A percentile compares a stretch with the other conserved stretches of the same genome.
Evolutionary conservation across 2,329 filamentous ascomycete genomes (phyloP).

Genomic region (Ramularia collo-cygni): DNA sequence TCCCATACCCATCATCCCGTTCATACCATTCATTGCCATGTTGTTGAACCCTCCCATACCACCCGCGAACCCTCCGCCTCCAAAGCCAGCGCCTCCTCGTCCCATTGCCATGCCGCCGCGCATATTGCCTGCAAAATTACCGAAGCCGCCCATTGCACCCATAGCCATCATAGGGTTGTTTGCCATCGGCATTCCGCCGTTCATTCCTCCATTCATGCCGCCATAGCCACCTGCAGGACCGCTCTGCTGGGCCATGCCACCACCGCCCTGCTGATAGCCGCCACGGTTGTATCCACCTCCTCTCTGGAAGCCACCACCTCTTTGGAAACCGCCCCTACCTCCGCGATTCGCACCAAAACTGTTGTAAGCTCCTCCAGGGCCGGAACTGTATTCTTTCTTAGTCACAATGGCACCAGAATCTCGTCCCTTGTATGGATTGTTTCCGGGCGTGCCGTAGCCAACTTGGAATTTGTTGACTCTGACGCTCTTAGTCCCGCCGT

Average conservation of each 20-base stretch:
- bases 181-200: slow-evolving; percentile 7
- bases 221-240: slow-evolving; percentile 12
- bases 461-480: slow-evolving; percentile 70
- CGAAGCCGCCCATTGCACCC: slow-evolving; percentile 13
- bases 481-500: slow-evolving; percentile 8
- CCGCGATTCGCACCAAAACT: slow-evolving; percentile 38
- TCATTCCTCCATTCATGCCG: slow-evolving; percentile 19
- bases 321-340: slow-evolving; percentile 44
- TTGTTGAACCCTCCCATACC: slow-evolving; percentile 32
- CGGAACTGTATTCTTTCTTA: slow-evolving; percentile 28
- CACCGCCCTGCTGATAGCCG: slow-evolving; percentile 14
- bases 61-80: slow-evolving; percentile 21
- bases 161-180: slow-evolving; percentile 16
- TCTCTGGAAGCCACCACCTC: slow-evolving; percentile 26
- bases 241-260: slow-evolving; percentile 13
- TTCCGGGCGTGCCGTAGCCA: slow-evolving; percentile 10
- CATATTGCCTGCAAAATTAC: slow-evolving; percentile 24
- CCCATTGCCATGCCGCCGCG: slow-evolving; percentile 22
- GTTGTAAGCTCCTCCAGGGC: slow-evolving; percentile 22
- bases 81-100: slow-evolving; percentile 8
- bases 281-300: slow-evolving; percentile 26
- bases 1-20: slow-evolving; percentile 19
- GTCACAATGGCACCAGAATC: slow-evolving; percentile 27
- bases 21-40: slow-evolving; percentile 21
- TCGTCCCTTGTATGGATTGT: slow-evolving; percentile 43